Conservation (phyloP, 2,329 filamentous ascomycete genomes). For the Venturia carpophila region DNA sequence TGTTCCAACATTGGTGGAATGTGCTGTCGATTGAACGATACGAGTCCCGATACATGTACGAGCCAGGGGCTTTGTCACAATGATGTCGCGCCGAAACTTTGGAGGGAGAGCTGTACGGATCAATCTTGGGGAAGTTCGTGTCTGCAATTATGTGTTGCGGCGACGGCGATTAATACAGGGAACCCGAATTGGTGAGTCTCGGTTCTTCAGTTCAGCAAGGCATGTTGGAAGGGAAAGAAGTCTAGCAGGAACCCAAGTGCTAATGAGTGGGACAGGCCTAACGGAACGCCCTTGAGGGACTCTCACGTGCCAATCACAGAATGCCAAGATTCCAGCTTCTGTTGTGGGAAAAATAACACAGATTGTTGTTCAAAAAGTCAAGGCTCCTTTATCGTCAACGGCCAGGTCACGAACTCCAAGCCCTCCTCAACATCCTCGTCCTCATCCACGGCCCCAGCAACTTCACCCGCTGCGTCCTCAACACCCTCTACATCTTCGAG, state of each 20-base stretch:
- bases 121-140: background rate
- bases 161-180: background rate
- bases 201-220: too few relatives aligned
- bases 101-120: constrained; percentile 8
- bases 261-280: background rate
- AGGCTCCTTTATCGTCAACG: background rate
- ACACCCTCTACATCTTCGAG: background rate
- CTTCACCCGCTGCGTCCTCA: background rate
- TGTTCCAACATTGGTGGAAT: background rate
- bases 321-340: constrained; percentile 3
- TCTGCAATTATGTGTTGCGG: background rate
- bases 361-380: background rate
- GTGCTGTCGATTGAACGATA: constrained; percentile 5
- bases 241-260: background rate
- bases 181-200: constrained; percentile 5
- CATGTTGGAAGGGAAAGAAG: too few relatives aligned
- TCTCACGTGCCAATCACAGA: background rate
- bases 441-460: background rate
- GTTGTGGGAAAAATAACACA: background rate
- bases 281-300: background rate
- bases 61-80: constrained; percentile 1
- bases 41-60: constrained; percentile 1
- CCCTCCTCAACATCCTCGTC: background rate
- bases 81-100: background rate
- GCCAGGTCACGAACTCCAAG: background rate